These are phyloP conservation scores for Rosa chinensis DNA, from an alignment of 306 rosid genomes.

Conservation along the genomic window DNA sequence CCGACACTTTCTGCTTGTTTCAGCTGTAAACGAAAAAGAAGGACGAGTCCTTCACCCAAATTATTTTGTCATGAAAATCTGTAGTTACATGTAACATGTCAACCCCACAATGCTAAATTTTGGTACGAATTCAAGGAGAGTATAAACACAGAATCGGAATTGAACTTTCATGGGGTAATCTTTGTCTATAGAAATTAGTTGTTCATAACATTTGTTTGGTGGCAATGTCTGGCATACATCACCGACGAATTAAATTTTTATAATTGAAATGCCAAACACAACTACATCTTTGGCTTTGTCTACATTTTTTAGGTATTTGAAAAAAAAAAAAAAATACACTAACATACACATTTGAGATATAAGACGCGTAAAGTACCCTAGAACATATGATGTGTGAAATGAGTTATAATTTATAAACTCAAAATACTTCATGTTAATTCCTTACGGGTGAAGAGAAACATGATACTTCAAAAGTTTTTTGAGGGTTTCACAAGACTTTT, in stretches of 20 bases:
- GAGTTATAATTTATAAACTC: too few species aligned
- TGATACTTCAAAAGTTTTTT: background rate
- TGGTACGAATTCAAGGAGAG: background rate
- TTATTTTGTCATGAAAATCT: background rate
- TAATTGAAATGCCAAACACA: background rate
- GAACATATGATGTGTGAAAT: too few species aligned
- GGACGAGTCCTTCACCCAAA: background rate
- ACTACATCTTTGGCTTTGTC: background rate
- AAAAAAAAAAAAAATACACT: too few species aligned
- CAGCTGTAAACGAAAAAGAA: background rate
- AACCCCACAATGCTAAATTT: conserved; percentile 11
- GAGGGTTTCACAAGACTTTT: background rate
- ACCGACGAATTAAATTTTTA: background rate
- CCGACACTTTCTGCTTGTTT: background rate
- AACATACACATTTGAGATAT: too few species aligned
- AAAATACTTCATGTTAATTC: too few species aligned
- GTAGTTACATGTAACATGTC: background rate
- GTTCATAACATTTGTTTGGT: background rate
- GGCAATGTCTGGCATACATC: background rate
- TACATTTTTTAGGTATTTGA: background rate
- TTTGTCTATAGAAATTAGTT: conserved; percentile 1
- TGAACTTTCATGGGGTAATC: background rate
- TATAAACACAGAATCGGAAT: background rate
- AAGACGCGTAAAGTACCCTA: too few species aligned
- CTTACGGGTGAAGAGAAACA: too few species aligned